Base-by-base conservation (phyloP, 2,329 filamentous ascomycete genomes). In the Monosporascus cannonballus region DNA sequence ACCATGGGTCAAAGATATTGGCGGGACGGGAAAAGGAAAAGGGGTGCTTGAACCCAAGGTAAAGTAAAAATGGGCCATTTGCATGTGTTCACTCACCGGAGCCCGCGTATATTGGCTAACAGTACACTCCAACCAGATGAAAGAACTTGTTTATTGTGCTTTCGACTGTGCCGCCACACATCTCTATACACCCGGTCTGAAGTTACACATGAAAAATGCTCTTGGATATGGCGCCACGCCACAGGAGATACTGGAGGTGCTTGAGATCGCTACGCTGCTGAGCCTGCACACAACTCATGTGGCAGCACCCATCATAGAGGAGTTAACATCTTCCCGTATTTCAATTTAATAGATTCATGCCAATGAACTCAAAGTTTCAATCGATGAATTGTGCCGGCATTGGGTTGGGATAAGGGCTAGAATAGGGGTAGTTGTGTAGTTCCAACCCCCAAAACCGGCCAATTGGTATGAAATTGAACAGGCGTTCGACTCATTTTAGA, bases 141-240 rank as follows among this genome's bases (percentile, higher is more conserved):
- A 76, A 60, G 75, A 77, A 57, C 58, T 77, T 20, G 67, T 77
- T 6, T 76, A 76, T 55, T 76, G 73, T 53, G 75, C 74, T 1
- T 76, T 77, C 53, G 75, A 77, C 59, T 62, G 64, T 22, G 73
- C 75, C 17, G 67, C 73, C 6, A 78, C 75, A 15, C 76, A 77
- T 59, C 65, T 77, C 20, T 77, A 76, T 50, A 63, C 67, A 6
- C 71, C 73, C 0, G 76, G 75, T 0, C 57, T 76, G 45, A 77
- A 76, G 54, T 55, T 76, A 25, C 75, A 77, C 57, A 76, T 77
- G 67, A 69, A 68, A 51, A 77, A 77, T 56, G 75, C 74, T 24
- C 59, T 77, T 5, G 65, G 68, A 14, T 73, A 73, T 54, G 76
- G 75, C 0, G 74, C 71, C 0, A 74, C 70, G 1, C 67, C 70